A percentile compares a stretch with the other conserved stretches of the same genome.
phyloP scores from a whole-genome alignment of 345 rosid genomes.

The Physaria fendleri region DNA sequence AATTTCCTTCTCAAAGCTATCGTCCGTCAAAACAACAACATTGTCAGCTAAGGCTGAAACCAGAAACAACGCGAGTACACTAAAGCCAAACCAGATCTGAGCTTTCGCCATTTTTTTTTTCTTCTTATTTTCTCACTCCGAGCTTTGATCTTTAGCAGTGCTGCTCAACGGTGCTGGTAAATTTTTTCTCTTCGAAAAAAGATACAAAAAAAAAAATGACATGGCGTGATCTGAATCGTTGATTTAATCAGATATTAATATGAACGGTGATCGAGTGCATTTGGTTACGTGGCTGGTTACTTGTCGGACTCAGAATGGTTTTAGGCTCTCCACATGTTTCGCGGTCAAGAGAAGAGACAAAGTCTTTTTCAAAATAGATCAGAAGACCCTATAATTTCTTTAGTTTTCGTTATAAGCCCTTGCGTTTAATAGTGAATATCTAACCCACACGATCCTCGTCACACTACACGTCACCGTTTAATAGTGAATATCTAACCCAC shows the following conservation, averaged over 20 bases:
- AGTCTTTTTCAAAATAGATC: not conserved
- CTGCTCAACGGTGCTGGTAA: not conserved
- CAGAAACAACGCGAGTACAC: conserved; percentile 38
- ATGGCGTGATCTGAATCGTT: conserved; percentile 15
- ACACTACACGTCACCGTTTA: too few species aligned
- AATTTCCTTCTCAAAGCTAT: conserved; percentile 88
- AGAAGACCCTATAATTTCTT: not conserved
- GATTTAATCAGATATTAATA: not conserved
- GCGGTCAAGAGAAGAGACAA: conserved; percentile 13
- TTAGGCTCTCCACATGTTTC: not conserved
- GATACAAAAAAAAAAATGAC: not conserved
- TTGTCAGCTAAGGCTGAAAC: conserved; percentile 68
- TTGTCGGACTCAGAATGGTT: conserved; percentile 29
- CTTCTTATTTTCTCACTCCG: too few species aligned
- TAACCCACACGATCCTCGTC: too few species aligned
- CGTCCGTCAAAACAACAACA: conserved; percentile 78
- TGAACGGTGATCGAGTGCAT: conserved; percentile 8
- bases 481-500: too few species aligned
- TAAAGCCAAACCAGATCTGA: conserved; percentile 68
- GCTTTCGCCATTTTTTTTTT: conserved; percentile 44
- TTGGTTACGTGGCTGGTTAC: conserved; percentile 27
- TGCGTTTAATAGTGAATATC: too few species aligned
- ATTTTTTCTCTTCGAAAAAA: conserved; percentile 7
- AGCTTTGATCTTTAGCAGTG: too few species aligned
- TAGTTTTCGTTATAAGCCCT: not conserved